Evolutionary conservation across 495 filamentous ascomycete genomes (phyloP).

Genomic region (Ramalina peruviana): DNA sequence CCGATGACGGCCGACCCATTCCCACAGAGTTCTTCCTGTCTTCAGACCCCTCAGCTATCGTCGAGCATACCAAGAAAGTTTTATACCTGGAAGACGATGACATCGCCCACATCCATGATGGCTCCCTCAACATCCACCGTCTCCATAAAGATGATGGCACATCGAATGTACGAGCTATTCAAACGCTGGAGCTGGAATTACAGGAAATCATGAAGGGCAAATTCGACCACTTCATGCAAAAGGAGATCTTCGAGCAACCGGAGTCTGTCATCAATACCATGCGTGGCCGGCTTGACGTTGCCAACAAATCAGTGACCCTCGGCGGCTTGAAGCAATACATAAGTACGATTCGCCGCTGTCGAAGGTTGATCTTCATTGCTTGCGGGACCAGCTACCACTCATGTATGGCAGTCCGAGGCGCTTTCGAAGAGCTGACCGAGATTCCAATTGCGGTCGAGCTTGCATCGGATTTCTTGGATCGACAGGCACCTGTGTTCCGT

Average conservation of each 20-base stretch:
- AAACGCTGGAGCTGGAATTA: constrained; percentile 94
- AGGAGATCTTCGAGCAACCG: constrained; percentile 99
- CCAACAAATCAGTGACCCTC: constrained; percentile 85
- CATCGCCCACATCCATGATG: constrained; percentile 98
- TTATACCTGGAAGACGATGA: constrained; percentile 98
- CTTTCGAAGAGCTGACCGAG: constrained; percentile 95
- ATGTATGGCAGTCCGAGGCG: constrained; percentile 96
- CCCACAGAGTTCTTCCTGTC: constrained; percentile 98
- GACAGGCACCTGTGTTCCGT: constrained; percentile 96
- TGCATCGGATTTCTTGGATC: constrained; percentile 94
- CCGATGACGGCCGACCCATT: constrained; percentile 91
- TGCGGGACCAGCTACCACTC: constrained; percentile 97
- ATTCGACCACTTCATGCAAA: constrained; percentile 99
- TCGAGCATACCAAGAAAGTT: constrained; percentile 99
- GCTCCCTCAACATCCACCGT: constrained; percentile 95
- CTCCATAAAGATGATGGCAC: constrained; percentile 91
- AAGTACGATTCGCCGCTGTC: constrained; percentile 86
- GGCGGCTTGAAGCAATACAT: constrained; percentile 94
- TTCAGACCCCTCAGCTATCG: constrained; percentile 93
- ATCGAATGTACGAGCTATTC: constrained; percentile 91
- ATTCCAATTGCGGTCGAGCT: constrained; percentile 95
- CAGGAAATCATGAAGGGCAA: constrained; percentile 99
- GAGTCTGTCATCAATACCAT: constrained; percentile 99
- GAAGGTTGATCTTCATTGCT: constrained; percentile 94
- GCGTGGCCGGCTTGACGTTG: constrained; percentile 90